These are phyloP conservation scores for Lentinula edodes DNA, from an alignment of 768 basidiomycete species.

Conservation along the genomic window DNA sequence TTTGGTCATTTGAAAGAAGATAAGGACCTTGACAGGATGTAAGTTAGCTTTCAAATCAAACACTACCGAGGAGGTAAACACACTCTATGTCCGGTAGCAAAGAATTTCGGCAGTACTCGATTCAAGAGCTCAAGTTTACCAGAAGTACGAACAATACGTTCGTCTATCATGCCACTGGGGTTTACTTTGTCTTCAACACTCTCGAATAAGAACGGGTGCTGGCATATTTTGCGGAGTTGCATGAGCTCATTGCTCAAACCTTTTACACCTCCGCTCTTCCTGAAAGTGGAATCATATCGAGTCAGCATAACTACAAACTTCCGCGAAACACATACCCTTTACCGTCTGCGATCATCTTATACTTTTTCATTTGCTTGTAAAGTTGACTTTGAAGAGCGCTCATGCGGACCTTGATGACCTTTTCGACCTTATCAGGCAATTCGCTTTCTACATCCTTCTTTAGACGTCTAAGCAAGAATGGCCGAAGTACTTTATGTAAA, in stretches of 20 bases:
- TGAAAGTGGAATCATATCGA: slow-evolving; percentile 20
- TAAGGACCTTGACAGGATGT: slow-evolving; percentile 61
- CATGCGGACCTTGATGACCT: slow-evolving; percentile 96
- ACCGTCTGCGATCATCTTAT: slow-evolving; percentile 92
- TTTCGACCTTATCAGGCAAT: slow-evolving; percentile 95
- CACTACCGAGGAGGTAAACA: slow-evolving; percentile 13
- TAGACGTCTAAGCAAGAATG: slow-evolving; percentile 86
- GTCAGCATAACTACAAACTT: neutral
- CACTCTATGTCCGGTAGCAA: slow-evolving; percentile 85
- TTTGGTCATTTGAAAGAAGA: slow-evolving; percentile 99
- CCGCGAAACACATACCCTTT: slow-evolving; percentile 54
- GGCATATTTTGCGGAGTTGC: slow-evolving; percentile 97
- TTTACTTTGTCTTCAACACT: slow-evolving; percentile 94
- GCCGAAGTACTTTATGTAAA: slow-evolving; percentile 90
- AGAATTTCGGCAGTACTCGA: slow-evolving; percentile 92
- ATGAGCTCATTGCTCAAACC: slow-evolving; percentile 93
- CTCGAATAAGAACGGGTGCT: slow-evolving; percentile 95
- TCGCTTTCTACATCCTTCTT: slow-evolving; percentile 98
- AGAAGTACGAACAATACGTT: slow-evolving; percentile 77
- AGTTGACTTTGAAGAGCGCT: slow-evolving; percentile 86
- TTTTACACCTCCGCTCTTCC: slow-evolving; percentile 75
- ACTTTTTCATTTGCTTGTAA: slow-evolving; percentile 97
- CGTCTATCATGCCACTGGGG: slow-evolving; percentile 74
- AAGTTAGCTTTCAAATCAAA: slow-evolving; percentile 1
- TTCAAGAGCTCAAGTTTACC: slow-evolving; percentile 94